Percentiles rank a stretch among this genome's conserved stretches.
These are phyloP conservation scores for Calonectria pauciramosa DNA, from an alignment of 2,329 filamentous ascomycete genomes.

Conservation along the genomic window DNA sequence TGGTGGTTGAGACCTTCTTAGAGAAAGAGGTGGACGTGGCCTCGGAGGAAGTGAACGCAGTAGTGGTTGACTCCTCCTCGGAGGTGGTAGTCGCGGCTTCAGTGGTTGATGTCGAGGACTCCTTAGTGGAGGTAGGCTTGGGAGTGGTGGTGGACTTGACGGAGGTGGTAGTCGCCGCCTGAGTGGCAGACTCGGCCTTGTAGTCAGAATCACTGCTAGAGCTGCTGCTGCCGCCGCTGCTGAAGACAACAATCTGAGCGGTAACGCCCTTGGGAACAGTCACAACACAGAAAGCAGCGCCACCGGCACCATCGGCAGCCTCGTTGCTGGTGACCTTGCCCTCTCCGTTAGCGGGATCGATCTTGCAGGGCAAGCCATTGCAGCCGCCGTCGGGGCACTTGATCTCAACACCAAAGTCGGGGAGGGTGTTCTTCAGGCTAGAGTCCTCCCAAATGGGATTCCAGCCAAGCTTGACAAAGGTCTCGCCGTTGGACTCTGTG, in stretches of 20 bases:
- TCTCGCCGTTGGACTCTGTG: conserved; percentile 73
- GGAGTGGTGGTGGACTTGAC: conserved; percentile 27
- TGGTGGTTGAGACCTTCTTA: conserved; percentile 32
- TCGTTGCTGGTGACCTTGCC: conserved; percentile 71
- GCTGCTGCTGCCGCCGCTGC: conserved; percentile 53
- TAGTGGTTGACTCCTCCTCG: conserved; percentile 24
- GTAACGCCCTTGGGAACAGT: conserved; percentile 77
- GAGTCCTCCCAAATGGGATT: conserved; percentile 80
- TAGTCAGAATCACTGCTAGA: conserved; percentile 27
- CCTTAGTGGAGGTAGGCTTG: conserved; percentile 37
- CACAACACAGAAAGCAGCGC: conserved; percentile 80
- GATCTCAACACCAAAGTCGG: conserved; percentile 78
- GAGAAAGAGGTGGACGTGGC: conserved; percentile 45
- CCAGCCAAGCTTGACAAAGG: conserved; percentile 82
- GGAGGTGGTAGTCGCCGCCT: conserved; percentile 35
- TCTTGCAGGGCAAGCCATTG: conserved; percentile 81
- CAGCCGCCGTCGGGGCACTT: conserved; percentile 76
- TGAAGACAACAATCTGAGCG: conserved; percentile 77
- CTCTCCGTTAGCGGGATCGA: conserved; percentile 71
- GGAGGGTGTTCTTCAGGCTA: conserved; percentile 67
- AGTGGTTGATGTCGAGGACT: conserved; percentile 47
- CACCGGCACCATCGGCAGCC: conserved; percentile 73
- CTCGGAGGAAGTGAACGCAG: conserved; percentile 26
- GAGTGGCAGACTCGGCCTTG: conserved; percentile 36
- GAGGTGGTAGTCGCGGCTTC: conserved; percentile 37